A percentile compares a stretch with the other conserved stretches of the same genome.
Evolutionary conservation across 192 early-diverging fungal genomes (phyloP).

Genomic region (Backusella circina): DNA sequence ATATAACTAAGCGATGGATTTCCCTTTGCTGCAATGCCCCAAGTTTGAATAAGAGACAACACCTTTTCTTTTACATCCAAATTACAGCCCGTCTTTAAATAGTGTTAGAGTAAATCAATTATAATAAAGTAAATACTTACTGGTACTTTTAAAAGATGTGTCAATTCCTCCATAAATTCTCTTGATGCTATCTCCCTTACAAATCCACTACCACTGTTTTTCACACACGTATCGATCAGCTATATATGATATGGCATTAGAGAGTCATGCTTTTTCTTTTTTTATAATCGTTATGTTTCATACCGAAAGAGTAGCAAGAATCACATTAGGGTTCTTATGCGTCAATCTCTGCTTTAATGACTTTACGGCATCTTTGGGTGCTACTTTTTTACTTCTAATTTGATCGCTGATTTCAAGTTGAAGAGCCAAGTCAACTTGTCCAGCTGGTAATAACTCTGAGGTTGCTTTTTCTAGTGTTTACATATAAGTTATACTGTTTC

Average conservation of each 20-base stretch:
- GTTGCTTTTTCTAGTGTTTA: slow-evolving; percentile 68
- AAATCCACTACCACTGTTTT: slow-evolving; percentile 89
- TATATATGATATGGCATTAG: slow-evolving; percentile 23
- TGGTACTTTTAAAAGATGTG: slow-evolving; percentile 52
- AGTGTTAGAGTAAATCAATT: neutral
- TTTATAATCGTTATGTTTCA: neutral
- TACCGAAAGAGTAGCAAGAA: slow-evolving; percentile 80
- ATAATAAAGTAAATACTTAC: slow-evolving; percentile 32
- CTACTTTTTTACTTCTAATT: slow-evolving; percentile 80
- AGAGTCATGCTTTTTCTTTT: neutral
- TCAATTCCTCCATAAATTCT: slow-evolving; percentile 87
- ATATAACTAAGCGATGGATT: slow-evolving; percentile 80
- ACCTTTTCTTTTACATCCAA: slow-evolving; percentile 74
- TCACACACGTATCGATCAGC: slow-evolving; percentile 89
- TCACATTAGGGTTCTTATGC: slow-evolving; percentile 92
- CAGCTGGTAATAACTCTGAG: slow-evolving; percentile 82
- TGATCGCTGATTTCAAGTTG: slow-evolving; percentile 92
- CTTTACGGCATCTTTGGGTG: slow-evolving; percentile 70
- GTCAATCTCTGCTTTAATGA: slow-evolving; percentile 75
- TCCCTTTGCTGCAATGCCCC: slow-evolving; percentile 78
- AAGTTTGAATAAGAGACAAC: slow-evolving; percentile 80
- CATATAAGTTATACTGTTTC: neutral
- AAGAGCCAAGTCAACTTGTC: slow-evolving; percentile 76
- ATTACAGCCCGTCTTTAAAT: slow-evolving; percentile 55
- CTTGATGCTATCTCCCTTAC: slow-evolving; percentile 80